These are phyloP conservation scores for Aspergillus sojae DNA, from an alignment of 2,329 filamentous ascomycete genomes.

Conservation along the genomic window DNA sequence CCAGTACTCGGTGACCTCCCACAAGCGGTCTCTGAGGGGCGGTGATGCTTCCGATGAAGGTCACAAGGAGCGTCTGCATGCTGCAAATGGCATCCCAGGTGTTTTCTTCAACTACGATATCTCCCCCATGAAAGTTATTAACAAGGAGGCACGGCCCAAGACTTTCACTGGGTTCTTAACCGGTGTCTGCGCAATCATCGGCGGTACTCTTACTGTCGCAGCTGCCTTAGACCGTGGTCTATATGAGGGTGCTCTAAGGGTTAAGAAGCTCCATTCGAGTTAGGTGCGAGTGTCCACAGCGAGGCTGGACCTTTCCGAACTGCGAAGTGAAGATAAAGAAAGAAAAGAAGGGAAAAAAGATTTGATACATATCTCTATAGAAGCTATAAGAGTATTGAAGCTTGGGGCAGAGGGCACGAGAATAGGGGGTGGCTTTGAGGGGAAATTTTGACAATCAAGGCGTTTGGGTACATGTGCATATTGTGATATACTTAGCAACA, in stretches of 20 bases:
- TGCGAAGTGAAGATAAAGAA: background rate
- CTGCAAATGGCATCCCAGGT: constrained; percentile 87
- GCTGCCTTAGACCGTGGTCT: constrained; percentile 88
- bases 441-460: constrained; percentile 1
- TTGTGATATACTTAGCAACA: constrained; percentile 6
- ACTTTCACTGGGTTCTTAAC: constrained; percentile 90
- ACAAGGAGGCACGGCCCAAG: constrained; percentile 87
- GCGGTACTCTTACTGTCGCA: constrained; percentile 92
- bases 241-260: constrained; percentile 81
- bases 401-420: background rate
- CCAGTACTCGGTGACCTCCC: constrained; percentile 96
- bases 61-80: constrained; percentile 89
- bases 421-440: background rate
- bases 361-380: background rate
- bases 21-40: constrained; percentile 83
- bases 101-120: constrained; percentile 99
- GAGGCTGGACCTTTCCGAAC: background rate
- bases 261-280: constrained; percentile 80
- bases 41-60: constrained; percentile 84
- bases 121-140: constrained; percentile 99
- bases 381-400: background rate
- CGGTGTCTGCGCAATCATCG: constrained; percentile 90
- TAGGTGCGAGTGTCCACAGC: constrained; percentile 34
- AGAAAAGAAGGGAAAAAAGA: background rate
- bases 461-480: constrained; percentile 12